Evolutionary conservation across 2,329 filamentous ascomycete genomes (phyloP), one percentile per base, ranked within the genome.

Genomic region (Pestalotiopsis fici): DNA sequence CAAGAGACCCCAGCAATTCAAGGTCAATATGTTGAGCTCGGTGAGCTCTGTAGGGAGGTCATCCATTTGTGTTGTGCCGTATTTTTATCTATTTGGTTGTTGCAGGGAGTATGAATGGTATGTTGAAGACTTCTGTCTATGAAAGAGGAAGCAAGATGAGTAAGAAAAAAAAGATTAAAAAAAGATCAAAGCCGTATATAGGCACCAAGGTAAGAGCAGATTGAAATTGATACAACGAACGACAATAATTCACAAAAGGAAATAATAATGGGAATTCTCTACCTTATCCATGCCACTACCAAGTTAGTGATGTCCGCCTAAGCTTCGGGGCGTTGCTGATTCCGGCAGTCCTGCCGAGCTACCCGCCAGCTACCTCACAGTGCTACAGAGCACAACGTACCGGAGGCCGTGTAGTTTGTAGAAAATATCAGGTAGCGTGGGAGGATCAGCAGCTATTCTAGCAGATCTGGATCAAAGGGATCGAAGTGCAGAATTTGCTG

Each of bases 1-100:
- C 76, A 97, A 95, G 69, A 98, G 89, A 64, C 96, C 96, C 95
- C 96, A 98, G 88, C 94, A 98, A 81, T 99, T 99, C 78, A 97
- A 88, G 4, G 93, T 96, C 71, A 98, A 83, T 72, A 98, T 86
- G 75, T 92, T 91, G 77, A 98, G 87, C 67, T 90, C 86, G 37
- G 82, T 82, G 21, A 98, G 87, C 67, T 90, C 86, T 37, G 81
- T 81, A 21, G 86, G 88, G 71, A 75, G 73, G 21, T 15, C 78
- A n/a, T 65, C 63, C 55, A 59, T 59, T 47, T n/a, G 35, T 15
- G 31, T 27, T 31, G 55, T 28, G 21, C 4, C 43, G 43, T 50
- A n/a, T 50, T 47, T 18, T 47, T 50, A 23, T 50, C n/a, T 50
- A 6, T 7, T 35, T 35, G 7, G 31, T 35, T n/a, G n/a, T 35